Conservation (phyloP, 768 basidiomycete genomes). For the Panus rudis region DNA sequence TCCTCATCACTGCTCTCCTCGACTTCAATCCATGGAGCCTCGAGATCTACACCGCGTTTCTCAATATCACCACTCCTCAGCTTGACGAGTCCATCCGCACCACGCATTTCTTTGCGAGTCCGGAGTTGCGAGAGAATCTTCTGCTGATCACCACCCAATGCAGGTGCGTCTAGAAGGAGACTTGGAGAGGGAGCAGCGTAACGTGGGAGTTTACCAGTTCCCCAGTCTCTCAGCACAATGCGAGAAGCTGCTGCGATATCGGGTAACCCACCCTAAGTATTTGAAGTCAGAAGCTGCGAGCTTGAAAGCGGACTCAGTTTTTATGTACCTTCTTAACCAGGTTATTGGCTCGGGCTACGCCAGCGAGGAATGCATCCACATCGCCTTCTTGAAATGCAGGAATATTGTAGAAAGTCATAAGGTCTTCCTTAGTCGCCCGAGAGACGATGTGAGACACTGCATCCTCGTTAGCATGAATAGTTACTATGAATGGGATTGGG, state of each 20-base stretch:
- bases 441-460: conserved; percentile 66
- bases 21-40: conserved; percentile 32
- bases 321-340: conserved; percentile 67
- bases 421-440: conserved; percentile 66
- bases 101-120: conserved; percentile 65
- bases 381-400: conserved; percentile 73
- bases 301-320: conserved; percentile 1
- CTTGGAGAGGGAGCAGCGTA: conserved; percentile 52
- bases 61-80: conserved; percentile 35
- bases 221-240: conserved; percentile 82
- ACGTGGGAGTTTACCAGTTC: conserved; percentile 60
- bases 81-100: conserved; percentile 41
- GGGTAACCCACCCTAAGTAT: conserved; percentile 54
- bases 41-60: conserved; percentile 33
- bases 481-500: conserved; percentile 1
- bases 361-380: conserved; percentile 63
- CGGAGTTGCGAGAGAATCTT: conserved; percentile 39
- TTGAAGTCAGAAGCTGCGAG: conserved; percentile 3
- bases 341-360: conserved; percentile 66
- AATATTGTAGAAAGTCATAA: conserved; percentile 84
- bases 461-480: background rate
- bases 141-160: conserved; percentile 15
- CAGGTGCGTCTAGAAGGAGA: conserved; percentile 4
- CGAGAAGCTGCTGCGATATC: conserved; percentile 74
- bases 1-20: conserved; percentile 33